Conservation (phyloP, 2,329 filamentous ascomycete genomes). For the Aspergillus terreus region DNA sequence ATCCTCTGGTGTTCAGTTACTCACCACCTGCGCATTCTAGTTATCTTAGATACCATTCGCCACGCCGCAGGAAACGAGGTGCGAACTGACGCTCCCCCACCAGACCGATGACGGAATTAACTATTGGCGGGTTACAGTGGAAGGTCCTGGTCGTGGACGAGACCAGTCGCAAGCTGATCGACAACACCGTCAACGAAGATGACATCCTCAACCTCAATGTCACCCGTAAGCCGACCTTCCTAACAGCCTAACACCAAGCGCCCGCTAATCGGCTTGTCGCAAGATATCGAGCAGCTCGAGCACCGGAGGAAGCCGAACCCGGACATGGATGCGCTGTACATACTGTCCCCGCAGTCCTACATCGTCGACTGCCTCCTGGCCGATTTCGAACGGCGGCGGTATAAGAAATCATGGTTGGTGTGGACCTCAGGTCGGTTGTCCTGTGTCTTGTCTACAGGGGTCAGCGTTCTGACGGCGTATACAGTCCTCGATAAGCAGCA, state of each 20-base stretch:
- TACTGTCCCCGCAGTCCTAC: slow-evolving; percentile 79
- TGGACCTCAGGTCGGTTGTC: slow-evolving; percentile 67
- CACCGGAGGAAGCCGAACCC: slow-evolving; percentile 75
- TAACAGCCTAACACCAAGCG: slow-evolving; percentile 6
- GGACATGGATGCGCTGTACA: slow-evolving; percentile 91
- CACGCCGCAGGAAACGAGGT: slow-evolving; percentile 79
- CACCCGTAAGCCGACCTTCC: slow-evolving; percentile 63
- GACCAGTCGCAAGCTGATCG: slow-evolving; percentile 75
- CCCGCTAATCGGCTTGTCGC: slow-evolving; percentile 9
- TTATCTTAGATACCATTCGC: slow-evolving; percentile 70
- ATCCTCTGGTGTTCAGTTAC: background rate
- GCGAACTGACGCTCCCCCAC: slow-evolving; percentile 30
- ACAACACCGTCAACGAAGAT: slow-evolving; percentile 91
- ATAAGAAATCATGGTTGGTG: slow-evolving; percentile 73
- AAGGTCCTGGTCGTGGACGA: slow-evolving; percentile 93
- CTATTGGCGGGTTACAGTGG: slow-evolving; percentile 60
- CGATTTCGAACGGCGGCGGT: slow-evolving; percentile 81
- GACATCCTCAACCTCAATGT: slow-evolving; percentile 96
- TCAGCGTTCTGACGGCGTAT: slow-evolving; percentile 18
- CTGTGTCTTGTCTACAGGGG: slow-evolving; percentile 2
- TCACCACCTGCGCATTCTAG: slow-evolving; percentile 39
- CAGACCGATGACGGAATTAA: slow-evolving; percentile 26
- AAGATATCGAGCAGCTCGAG: slow-evolving; percentile 94
- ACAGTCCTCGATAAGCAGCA: slow-evolving; percentile 66
- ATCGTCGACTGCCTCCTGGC: slow-evolving; percentile 92